Base-by-base conservation (phyloP, 371 early-diverging fungal genomes). In the Mucor irregularis region DNA sequence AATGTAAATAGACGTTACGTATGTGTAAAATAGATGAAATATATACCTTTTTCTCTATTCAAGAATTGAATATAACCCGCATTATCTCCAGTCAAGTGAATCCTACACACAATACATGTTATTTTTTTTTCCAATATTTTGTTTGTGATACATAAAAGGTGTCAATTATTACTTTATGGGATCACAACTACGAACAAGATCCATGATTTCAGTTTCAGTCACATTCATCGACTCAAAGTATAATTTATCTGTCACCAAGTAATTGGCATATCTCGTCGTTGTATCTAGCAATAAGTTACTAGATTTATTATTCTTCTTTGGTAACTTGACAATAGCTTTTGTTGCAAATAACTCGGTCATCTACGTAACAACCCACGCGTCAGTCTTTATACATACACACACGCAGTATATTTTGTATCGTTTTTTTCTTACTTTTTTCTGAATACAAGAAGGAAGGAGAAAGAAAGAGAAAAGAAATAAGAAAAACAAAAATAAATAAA, bases 151-250 rank as follows among this genome's bases (percentile, higher is more conserved):
- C 42, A 39, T 49, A 10, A n/a, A 40, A n/a, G n/a, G n/a, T 48
- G 21, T 30, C 26, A 49, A n/a, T 24, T 7, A 9, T 49, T 66
- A 74, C 74, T 66, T 68, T 40, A 59, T 45, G 17, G 74, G 69
- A 31, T 58, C 54, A 54, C 61, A 74, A 24, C 47, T 48, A 28
- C 59, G 49, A 43, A 74, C 44, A 21, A 71, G 53, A 10, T 66
- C 66, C 66, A 56, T 61, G 9, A 74, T 49, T 45, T 74, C 74
- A 47, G 42, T 49, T 43, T 74, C 66, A 37, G 59, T 58, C 35
- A 71, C 56, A 16, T 55, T 39, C 11, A 31, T 37, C 14, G 70
- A 56, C 19, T 71, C 66, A 39, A 71, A 22, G 19, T 63, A 53
- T 29, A 57, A 17, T 26, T 38, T 52, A 9, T 63, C 63, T n/a